These are phyloP conservation scores for Saitozyma sp. DNA, from an alignment of 768 basidiomycete species.

Conservation along the genomic window DNA sequence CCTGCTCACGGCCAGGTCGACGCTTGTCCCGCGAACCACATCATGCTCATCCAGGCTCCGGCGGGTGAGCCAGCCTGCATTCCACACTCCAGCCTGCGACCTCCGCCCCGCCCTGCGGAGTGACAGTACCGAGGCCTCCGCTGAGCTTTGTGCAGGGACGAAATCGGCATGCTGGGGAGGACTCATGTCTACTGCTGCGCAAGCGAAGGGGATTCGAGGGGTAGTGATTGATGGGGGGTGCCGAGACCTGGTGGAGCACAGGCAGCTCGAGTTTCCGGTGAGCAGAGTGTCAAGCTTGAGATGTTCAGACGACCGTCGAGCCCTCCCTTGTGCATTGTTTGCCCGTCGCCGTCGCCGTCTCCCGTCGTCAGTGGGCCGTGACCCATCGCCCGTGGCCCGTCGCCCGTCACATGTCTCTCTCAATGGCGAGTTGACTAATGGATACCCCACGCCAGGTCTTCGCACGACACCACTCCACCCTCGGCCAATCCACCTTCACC, in stretches of 20 bases:
- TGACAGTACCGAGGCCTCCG: too few species aligned
- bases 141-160: conserved; percentile 55
- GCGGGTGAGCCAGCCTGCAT: conserved; percentile 57
- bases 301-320: too few species aligned
- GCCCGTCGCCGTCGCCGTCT: too few species aligned
- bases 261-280: conserved; percentile 66
- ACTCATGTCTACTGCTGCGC: conserved; percentile 80
- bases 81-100: too few species aligned
- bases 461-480: conserved; percentile 74
- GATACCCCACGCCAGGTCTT: conserved; percentile 61
- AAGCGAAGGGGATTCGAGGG: conserved; percentile 67
- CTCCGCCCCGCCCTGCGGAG: too few species aligned
- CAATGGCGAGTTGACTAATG: too few species aligned
- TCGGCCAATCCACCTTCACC: conserved; percentile 82
- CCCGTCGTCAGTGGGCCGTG: too few species aligned
- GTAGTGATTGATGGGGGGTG: conserved; percentile 71
- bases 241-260: conserved; percentile 79
- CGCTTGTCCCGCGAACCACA: conserved; percentile 63
- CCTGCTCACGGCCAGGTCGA: conserved; percentile 56
- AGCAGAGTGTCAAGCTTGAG: conserved; percentile 4
- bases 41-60: conserved; percentile 76
- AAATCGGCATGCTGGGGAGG: conserved; percentile 91
- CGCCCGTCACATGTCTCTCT: too few species aligned
- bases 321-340: too few species aligned
- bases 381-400: too few species aligned